Evolutionary conservation across 2,329 filamentous ascomycete species (phyloP), one percentile per base, ranked within the genome.

Genomic region (Neonectria ditissima): DNA sequence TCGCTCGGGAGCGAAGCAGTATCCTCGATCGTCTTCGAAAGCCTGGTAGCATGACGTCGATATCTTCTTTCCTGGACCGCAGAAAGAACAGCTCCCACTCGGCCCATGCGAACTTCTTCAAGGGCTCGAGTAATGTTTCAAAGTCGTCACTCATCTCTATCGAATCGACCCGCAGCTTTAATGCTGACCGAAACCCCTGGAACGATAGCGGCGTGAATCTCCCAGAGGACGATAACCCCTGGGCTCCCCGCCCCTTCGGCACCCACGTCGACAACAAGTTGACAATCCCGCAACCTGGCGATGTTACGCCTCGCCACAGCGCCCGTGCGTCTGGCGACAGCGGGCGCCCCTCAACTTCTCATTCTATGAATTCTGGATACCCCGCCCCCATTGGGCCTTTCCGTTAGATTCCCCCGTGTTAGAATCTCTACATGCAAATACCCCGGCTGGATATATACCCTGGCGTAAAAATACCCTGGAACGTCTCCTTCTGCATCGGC

Each of bases 131-230:
- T 82, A 95, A 95, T 74, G 92, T 92, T 59, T 97, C 95, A 69
- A 97, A 97, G 82, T 96, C 95, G 52, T 97, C 95, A 34, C 89
- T 98, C 71, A 94, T 97, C 72, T 97, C 94, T 67, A 94, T 97
- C 79, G 95, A 98, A 81, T 97, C 94, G 52, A 94, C 94, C 37
- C 92, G 95, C 77, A 97, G 94, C 82, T 90, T 91, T 79, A 90
- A 90, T 68, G 93, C 93, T 71, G 97, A 97, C 79, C 92, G 94
- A 80, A 97, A 97, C 81, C 94, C 94, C 66, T 98, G 95, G 95
- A 97, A 97, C 78, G 95, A 98, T 79, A 97, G 93, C 76, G 95
- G 94, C 74, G 94, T 97, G 76, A 97, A 97, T 78, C 89, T 97
- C 70, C 86, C 92, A 67, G 95, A 97, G 74, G 93, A 97, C 69